These are phyloP conservation scores for Chamaecrista fasciculata DNA, from an alignment of 306 rosid species.

Conservation along the genomic window DNA sequence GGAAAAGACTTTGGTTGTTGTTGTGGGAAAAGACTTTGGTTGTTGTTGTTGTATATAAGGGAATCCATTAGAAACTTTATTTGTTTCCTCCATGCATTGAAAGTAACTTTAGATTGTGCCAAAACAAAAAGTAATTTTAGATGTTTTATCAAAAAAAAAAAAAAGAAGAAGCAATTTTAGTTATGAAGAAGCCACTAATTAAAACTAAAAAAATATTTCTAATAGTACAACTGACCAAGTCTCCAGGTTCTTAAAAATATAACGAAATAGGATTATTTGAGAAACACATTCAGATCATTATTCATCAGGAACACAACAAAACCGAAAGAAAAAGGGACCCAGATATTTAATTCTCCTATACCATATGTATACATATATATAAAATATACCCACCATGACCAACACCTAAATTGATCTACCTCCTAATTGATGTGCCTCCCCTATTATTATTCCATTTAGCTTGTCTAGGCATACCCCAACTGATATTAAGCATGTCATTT, in stretches of 20 bases:
- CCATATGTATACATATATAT: constrained; percentile 5
- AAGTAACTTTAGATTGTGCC: too few relatives aligned
- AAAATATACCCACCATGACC: constrained; percentile 20
- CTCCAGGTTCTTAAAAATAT: constrained; percentile 37
- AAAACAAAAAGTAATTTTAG: too few relatives aligned
- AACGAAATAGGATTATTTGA: constrained; percentile 27
- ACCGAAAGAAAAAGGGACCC: neutral
- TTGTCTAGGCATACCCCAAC: constrained; percentile 18
- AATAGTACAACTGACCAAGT: constrained; percentile 25
- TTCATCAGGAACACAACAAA: neutral
- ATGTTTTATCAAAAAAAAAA: too few relatives aligned
- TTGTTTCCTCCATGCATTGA: neutral
- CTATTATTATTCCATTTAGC: constrained; percentile 36
- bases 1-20: too few relatives aligned
- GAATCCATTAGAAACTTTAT: neutral
- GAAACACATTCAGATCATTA: constrained; percentile 33
- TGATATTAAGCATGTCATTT: constrained; percentile 13
- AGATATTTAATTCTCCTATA: constrained; percentile 40
- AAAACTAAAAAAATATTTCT: constrained; percentile 25
- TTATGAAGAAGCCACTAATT: neutral
- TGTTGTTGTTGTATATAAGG: neutral
- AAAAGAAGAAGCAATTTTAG: neutral
- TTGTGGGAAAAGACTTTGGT: too few relatives aligned
- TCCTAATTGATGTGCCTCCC: constrained; percentile 30
- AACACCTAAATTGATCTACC: constrained; percentile 39